A percentile compares a stretch with the other conserved stretches of the same genome.
Conservation (phyloP, 2,329 filamentous ascomycete species). For the Cryphonectria nitschkei region DNA sequence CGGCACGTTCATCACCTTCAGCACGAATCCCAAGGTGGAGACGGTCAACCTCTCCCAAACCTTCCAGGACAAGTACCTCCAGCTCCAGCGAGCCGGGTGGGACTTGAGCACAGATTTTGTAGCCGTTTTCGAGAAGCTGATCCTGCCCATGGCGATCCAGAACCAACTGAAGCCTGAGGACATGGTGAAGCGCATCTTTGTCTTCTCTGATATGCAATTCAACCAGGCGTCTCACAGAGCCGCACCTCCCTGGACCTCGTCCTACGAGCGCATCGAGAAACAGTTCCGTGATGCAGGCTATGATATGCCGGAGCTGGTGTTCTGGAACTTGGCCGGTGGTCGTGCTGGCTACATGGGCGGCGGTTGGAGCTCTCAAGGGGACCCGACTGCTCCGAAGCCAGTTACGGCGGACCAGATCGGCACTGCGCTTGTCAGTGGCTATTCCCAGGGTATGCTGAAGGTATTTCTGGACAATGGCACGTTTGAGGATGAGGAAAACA, state of each 20-base stretch:
- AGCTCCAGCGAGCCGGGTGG: conserved; percentile 42
- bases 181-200: conserved; percentile 64
- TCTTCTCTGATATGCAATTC: conserved; percentile 67
- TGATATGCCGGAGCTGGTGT: conserved; percentile 61
- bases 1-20: conserved; percentile 60
- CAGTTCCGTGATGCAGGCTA: conserved; percentile 55
- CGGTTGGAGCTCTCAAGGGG: conserved; percentile 22
- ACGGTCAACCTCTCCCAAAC: conserved; percentile 42
- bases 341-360: conserved; percentile 32
- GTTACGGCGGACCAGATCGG: conserved; percentile 49
- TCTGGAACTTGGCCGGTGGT: conserved; percentile 60
- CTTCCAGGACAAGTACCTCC: conserved; percentile 47
- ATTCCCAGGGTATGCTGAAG: conserved; percentile 62
- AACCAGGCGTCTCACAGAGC: conserved; percentile 34
- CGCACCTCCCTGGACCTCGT: conserved; percentile 43
- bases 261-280: conserved; percentile 53
- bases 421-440: conserved; percentile 57
- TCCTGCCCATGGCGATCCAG: conserved; percentile 56
- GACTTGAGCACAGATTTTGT: conserved; percentile 55
- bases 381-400: conserved; percentile 50
- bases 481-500: conserved; percentile 45
- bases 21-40: conserved; percentile 43
- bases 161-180: conserved; percentile 56
- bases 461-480: conserved; percentile 56
- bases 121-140: conserved; percentile 56